These are phyloP conservation scores for Chaetomium sp. DNA, from an alignment of 2,329 filamentous ascomycete genomes.

Conservation along the genomic window DNA sequence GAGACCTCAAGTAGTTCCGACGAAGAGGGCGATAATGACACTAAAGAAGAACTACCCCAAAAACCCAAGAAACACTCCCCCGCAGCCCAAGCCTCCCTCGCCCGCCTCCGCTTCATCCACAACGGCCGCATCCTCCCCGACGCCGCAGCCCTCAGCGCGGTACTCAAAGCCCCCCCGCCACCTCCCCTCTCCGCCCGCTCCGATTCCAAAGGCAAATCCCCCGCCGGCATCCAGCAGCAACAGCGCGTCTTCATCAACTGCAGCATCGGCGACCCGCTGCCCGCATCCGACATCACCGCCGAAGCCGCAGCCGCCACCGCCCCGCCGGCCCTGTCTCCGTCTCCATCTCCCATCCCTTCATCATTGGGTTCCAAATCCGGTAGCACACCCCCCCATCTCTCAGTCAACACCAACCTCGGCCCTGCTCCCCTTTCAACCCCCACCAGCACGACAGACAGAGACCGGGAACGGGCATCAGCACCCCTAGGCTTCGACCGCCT, in stretches of 20 bases:
- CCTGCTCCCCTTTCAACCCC: no score
- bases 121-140: conserved; percentile 82
- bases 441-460: not conserved
- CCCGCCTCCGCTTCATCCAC: conserved; percentile 82
- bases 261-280: conserved; percentile 73
- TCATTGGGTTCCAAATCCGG: no score
- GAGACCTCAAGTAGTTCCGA: not conserved
- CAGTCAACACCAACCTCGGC: conserved; percentile 1
- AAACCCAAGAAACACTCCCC: not conserved
- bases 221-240: conserved; percentile 38
- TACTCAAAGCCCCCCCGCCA: conserved; percentile 57
- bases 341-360: no score
- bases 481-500: conserved; percentile 83
- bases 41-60: no score
- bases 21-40: no score
- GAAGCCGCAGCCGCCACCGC: conserved; percentile 45
- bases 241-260: conserved; percentile 83
- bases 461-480: conserved; percentile 32
- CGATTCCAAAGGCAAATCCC: conserved; percentile 58
- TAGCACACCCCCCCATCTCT: no score
- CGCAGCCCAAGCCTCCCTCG: conserved; percentile 36
- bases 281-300: conserved; percentile 58
- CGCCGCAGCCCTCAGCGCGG: conserved; percentile 57
- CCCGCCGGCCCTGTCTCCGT: conserved; percentile 17
- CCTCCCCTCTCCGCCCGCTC: conserved; percentile 36